Base-by-base conservation (phyloP, 1,284 basidiomycete species). In the Sanghuangporus sanghuang region DNA sequence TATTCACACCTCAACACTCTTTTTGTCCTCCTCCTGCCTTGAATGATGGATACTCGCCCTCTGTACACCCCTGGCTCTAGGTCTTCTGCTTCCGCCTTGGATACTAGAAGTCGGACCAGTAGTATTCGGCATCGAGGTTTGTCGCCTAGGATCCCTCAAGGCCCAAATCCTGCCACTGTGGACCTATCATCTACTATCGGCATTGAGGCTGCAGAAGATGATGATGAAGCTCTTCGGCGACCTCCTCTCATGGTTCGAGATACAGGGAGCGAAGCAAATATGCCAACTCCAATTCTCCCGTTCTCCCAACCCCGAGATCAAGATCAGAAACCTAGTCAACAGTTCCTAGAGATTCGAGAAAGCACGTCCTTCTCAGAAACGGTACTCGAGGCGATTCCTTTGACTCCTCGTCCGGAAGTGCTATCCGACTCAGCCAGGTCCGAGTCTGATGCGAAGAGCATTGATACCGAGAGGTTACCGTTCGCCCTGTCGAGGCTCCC, bases 351-450 rank as follows among this genome's bases (percentile, higher is more conserved):
- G 14, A 32, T 39, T 9, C 35, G 14, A 35, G 50, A 39, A 46
- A 40, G 42, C 27, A 35, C 18, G 8, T 12, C 21, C 9, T 12
- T 21, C 6, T 23, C 18, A 8, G 59, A 61, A 18, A 35, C n/a
- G 18, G 36, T 6, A 18, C 52, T 63, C 39, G 57, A 58, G 14
- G 35, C 57, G 44, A 50, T 63, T 21, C 57, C 23, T 3, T 52
- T 59, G 16, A 63, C 62, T 9, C 62, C 62, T 63, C 48, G 57
- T 14, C 62, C 62, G 3, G 57, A 54, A 12, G 44, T 16, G 16
- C 3, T 59, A 8, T n/a, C n/a, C 14, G 55, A 52, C 21, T 44
- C 32, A 6, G 12, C 32, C 14, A 18, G 2, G 21, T 18, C 49
- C 2, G 40, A 36, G 18, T 63, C 56, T 7, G 36, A 21, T 52